A percentile compares a stretch with the other conserved stretches of the same genome.
Conservation (phyloP, 441 rosid species). For the Dalechampia spathulata region DNA sequence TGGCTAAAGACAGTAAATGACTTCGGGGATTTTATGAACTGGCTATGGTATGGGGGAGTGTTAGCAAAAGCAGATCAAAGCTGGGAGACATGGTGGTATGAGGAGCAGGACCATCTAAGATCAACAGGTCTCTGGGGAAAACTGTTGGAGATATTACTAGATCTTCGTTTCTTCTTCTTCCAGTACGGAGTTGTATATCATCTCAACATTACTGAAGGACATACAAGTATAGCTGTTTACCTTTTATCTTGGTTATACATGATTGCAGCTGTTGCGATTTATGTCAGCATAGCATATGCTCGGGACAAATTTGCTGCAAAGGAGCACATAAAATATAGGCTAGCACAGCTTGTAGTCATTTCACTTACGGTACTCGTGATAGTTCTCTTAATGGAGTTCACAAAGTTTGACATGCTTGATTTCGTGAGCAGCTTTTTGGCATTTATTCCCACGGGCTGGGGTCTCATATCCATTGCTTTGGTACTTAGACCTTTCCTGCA, state of each 20-base stretch:
- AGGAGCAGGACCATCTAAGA: conserved; percentile 80
- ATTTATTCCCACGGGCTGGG: conserved; percentile 94
- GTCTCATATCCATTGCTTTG: conserved; percentile 65
- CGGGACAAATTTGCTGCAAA: conserved; percentile 65
- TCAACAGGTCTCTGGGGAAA: conserved; percentile 62
- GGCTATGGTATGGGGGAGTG: conserved; percentile 75
- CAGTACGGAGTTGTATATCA: conserved; percentile 87
- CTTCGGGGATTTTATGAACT: conserved; percentile 76
- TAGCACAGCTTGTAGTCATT: conserved; percentile 59
- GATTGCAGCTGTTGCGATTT: conserved; percentile 42
- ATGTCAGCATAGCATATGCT: conserved; percentile 47
- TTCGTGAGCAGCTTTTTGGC: conserved; percentile 67
- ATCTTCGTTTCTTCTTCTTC: conserved; percentile 82
- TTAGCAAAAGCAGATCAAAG: conserved; percentile 69
- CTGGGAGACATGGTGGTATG: conserved; percentile 95
- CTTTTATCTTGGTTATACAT: conserved; percentile 67
- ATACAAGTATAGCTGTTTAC: conserved; percentile 57
- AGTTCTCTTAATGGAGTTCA: conserved; percentile 42
- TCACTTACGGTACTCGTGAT: conserved; percentile 39
- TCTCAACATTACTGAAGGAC: conserved; percentile 46
- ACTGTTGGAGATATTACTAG: conserved; percentile 55
- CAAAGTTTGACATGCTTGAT: conserved; percentile 44
- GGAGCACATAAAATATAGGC: conserved; percentile 75
- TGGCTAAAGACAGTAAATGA: conserved; percentile 92
- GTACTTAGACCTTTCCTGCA: conserved; percentile 73